Evolutionary conservation across 2,329 filamentous ascomycete species (phyloP), one percentile per base, ranked within the genome.

Genomic region (Blastomyces percursus): DNA sequence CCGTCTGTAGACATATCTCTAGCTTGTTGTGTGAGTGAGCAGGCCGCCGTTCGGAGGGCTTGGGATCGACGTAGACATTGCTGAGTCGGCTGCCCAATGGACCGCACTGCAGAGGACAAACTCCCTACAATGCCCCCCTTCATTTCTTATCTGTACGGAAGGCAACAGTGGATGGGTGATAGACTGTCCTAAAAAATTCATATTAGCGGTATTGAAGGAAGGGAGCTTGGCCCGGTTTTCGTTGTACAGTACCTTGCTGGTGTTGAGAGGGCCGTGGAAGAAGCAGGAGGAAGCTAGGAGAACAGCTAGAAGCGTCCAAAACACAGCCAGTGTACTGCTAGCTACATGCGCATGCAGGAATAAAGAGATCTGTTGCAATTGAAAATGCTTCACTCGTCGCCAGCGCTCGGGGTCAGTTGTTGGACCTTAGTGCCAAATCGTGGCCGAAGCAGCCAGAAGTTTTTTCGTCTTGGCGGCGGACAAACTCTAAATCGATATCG

Each of bases 391-490:
- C 8, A 24, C 38, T 60, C 44, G 44, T 50, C 8, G 58, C n/a
- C 19, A 48, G 24, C 12, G 14, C 21, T 51, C 40, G 54, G 57
- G n/a, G 42, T 38, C 35, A 11, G 40, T 32, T n/a, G 59, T 54
- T 42, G 16, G 21, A n/a, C 11, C 6, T 42, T 48, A 27, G 40
- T 30, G 57, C 57, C 24, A 27, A 59, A 40, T 12, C 16, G 57
- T 32, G 16, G 42, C 19, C 56, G 42, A 48, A 38, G 35, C 21
- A 59, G 24, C 40, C 24, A 48, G 32, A 44, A 55, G 61, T 69
- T 68, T 69, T 74, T 73, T 48, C 60, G 67, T 71, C 66, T 74
- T 70, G 27, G 70, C 69, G 72, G 67, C 67, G 67, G 56, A 67
- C 69, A 66, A 72, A 75, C 62, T 74, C 71, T 40, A 65, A 64